A percentile compares a stretch with the other conserved stretches of the same genome.
These are phyloP conservation scores for Bretschneidera sinensis DNA, from an alignment of 345 rosid genomes.

Conservation along the genomic window DNA sequence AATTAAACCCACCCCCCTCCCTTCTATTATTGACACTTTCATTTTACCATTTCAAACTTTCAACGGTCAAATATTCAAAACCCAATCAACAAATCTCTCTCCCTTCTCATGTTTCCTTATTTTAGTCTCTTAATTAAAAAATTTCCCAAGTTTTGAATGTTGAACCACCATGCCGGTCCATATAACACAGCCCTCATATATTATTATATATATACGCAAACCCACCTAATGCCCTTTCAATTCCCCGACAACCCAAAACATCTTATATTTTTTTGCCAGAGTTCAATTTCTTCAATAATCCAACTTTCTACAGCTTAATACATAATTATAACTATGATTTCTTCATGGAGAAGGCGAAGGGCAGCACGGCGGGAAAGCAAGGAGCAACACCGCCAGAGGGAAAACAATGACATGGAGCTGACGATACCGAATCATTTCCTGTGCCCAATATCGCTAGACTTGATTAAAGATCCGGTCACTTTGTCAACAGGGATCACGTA, in stretches of 20 bases:
- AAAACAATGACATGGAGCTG: constrained; percentile 36
- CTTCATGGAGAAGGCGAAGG: constrained; percentile 44
- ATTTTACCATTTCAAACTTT: constrained; percentile 31
- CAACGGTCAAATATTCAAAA: constrained; percentile 60
- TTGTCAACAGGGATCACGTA: constrained; percentile 76
- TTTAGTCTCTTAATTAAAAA: neutral
- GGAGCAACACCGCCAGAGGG: constrained; percentile 15
- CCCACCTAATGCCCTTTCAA: neutral
- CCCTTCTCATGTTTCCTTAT: too few species aligned
- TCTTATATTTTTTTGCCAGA: too few species aligned
- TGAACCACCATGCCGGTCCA: constrained; percentile 25
- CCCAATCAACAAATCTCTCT: neutral
- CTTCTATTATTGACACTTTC: constrained; percentile 1
- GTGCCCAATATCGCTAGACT: constrained; percentile 80
- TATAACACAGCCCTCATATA: too few species aligned
- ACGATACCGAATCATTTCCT: constrained; percentile 57
- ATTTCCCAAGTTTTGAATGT: constrained; percentile 25
- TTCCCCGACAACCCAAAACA: neutral
- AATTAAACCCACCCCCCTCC: neutral
- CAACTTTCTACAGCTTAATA: too few species aligned
- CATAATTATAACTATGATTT: constrained; percentile 37
- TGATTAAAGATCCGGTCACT: constrained; percentile 93
- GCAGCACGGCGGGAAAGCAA: constrained; percentile 34
- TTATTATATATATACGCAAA: neutral
- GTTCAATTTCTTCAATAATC: neutral